A percentile compares a stretch with the other conserved stretches of the same genome.
Evolutionary conservation across 2,329 filamentous ascomycete species (phyloP).

Genomic region (Decorospora gaudefroyi): DNA sequence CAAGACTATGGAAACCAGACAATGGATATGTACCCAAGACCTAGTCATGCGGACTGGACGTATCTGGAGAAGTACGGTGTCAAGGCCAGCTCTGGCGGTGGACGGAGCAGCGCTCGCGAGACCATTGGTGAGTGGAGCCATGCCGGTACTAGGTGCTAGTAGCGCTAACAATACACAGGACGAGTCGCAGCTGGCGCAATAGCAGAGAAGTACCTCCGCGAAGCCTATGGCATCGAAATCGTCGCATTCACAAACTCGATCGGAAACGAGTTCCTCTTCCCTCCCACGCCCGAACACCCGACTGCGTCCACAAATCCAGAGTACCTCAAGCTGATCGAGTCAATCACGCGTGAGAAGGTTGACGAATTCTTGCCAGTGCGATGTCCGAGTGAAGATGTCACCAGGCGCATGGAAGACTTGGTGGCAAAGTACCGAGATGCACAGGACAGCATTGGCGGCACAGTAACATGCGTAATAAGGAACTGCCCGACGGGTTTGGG

Average conservation of each 20-base stretch:
- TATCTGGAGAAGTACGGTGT: slow-evolving; percentile 97
- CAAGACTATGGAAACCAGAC: slow-evolving; percentile 88
- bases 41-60: slow-evolving; percentile 94
- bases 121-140: slow-evolving; percentile 69
- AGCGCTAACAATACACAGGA: slow-evolving; percentile 51
- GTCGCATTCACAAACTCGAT: slow-evolving; percentile 88
- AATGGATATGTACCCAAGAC: slow-evolving; percentile 89
- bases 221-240: slow-evolving; percentile 85
- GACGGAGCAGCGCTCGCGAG: slow-evolving; percentile 88
- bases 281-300: slow-evolving; percentile 67
- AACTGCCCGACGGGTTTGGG: slow-evolving; percentile 84
- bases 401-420: slow-evolving; percentile 73
- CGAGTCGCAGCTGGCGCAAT: slow-evolving; percentile 90
- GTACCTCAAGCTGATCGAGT: slow-evolving; percentile 74
- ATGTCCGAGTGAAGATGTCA: slow-evolving; percentile 72
- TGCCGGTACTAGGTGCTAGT: neutral
- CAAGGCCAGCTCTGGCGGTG: slow-evolving; percentile 87
- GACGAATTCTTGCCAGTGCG: slow-evolving; percentile 85
- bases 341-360: slow-evolving; percentile 73
- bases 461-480: slow-evolving; percentile 89
- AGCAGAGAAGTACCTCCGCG: slow-evolving; percentile 85
- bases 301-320: slow-evolving; percentile 73
- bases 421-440: slow-evolving; percentile 79
- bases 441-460: slow-evolving; percentile 89
- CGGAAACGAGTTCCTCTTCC: slow-evolving; percentile 77